Conservation (phyloP, 2,329 filamentous ascomycete genomes). For the Arachnomyces sp. region DNA sequence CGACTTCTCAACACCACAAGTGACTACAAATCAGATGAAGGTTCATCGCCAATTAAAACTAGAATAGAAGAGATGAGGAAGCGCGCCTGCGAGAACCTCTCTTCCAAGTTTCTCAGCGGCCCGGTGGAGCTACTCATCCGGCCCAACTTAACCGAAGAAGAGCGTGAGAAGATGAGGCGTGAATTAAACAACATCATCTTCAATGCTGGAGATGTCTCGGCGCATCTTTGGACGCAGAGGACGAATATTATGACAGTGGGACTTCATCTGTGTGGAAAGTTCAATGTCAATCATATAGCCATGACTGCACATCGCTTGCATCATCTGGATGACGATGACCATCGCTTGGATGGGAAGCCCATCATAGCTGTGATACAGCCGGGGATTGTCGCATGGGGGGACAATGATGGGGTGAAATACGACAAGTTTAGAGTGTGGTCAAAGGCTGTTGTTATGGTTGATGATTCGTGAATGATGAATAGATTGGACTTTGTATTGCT, state of each 20-base stretch:
- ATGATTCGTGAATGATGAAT: background rate
- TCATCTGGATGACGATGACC: conserved; percentile 16
- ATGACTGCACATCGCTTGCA: conserved; percentile 16
- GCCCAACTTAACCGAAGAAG: background rate
- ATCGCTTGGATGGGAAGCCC: conserved; percentile 10
- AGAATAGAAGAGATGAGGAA: too few relatives aligned
- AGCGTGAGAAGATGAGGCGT: background rate
- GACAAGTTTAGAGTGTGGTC: conserved; percentile 16
- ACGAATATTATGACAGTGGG: conserved; percentile 8
- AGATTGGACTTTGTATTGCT: too few relatives aligned
- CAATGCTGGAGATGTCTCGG: conserved; percentile 9
- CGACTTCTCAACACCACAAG: conserved; percentile 10
- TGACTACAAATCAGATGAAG: background rate
- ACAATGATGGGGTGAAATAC: conserved; percentile 17
- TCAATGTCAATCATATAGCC: background rate
- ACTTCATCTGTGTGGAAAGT: conserved; percentile 1
- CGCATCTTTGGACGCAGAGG: conserved; percentile 16
- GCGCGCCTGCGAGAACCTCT: too few relatives aligned
- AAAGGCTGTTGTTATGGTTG: conserved; percentile 13
- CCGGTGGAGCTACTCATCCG: too few relatives aligned
- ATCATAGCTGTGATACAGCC: conserved; percentile 15
- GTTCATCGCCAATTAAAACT: too few relatives aligned
- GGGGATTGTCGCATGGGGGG: conserved; percentile 15
- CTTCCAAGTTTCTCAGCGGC: too few relatives aligned
- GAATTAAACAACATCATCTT: conserved; percentile 7